Evolutionary conservation across 345 rosid genomes (phyloP), one percentile per base, ranked within the genome.

Genomic region (Hibiscus mutabilis): DNA sequence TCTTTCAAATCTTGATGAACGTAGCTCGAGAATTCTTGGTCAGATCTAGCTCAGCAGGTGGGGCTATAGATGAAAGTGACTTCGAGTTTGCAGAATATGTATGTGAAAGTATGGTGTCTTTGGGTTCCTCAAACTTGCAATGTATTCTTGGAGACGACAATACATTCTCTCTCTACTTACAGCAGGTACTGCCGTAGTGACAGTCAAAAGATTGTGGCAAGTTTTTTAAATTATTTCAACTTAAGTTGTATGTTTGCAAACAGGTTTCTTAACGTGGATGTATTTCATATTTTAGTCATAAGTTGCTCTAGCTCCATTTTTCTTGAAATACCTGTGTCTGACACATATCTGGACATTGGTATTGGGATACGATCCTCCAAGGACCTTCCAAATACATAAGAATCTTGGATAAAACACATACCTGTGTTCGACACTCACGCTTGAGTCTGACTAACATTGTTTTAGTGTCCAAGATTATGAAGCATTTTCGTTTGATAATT

Each of bases 61-160:
- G 79, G 69, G 79, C 60, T 75, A 70, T 88, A 40, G 89, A 86
- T 68, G 98, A 91, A 75, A 91, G 71, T 78, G 97, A 91, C 72
- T 82, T 75, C 65, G 96, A 91, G 80, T 94, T 87, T 84, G 90
- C 85, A 18, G 97, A 89, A 80, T 85, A 84, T 75, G 76, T 89
- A 78, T 91, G 98, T 63, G 98, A 91, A 84, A 91, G 96, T 76
- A 78, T 91, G 94, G 96, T 85, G 68, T 83, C 87, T 76, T 83
- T 94, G 82, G 98, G 97, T 64, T 86, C 89, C 79, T 78, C 84
- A 77, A 91, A 88, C 77, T 84, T 94, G 83, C 90, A 86, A 21
- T 94, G 93, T 82, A 83, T 94, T 77, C 76, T 84, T 25, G 79
- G 80, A 9, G 91, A 91, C 72, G 79, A 67, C 66, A 71, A 73